Evolutionary conservation across 1,284 basidiomycete genomes (phyloP), one percentile per base, ranked within the genome.

Genomic region (Naganishia sp.): DNA sequence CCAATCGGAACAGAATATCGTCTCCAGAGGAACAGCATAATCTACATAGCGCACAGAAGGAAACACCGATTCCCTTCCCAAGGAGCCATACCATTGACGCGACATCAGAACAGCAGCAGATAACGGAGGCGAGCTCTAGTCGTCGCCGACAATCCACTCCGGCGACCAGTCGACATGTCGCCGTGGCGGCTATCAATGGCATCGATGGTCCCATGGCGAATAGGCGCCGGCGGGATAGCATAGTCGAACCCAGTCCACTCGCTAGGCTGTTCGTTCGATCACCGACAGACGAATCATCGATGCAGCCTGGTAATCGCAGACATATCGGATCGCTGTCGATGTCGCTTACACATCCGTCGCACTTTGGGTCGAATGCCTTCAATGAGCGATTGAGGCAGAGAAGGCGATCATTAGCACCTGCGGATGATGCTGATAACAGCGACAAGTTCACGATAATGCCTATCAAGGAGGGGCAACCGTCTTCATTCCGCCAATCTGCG

Each of bases 191-290:
- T 44, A n/a, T 56, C 36, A 28, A 31, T 2, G 28, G n/a, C 5
- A 18, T 11, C 36, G 39, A 25, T 1, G 46, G 43, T 23, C 33
- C 44, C 11, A 36, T 43, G 39, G 59, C 63, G 0, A 39, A 39
- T 39, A 66, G 73, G 25, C 57, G 56, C 0, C 68, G 74, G 18
- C 70, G 76, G 39, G 75, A 75, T 53, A 75, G 72, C 64, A 75
- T 72, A 0, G 72, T 77, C 3, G 78, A 77, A 23, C 78, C 78
- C 0, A 77, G 75, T 65, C 79, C 79, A 0, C 71, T 80, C 6
- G 79, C 79, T 6, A 69, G 77, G 55, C 70, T 80, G 23, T 80
- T 80, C 64, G 73, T 79, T 9, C 59, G 70, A 10, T 65, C 65
- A 11, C 65, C 68, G 0, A 68, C 65, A 1, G 55, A 69, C 5